A percentile compares a stretch with the other conserved stretches of the same genome.
Evolutionary conservation across 2,329 filamentous ascomycete genomes (phyloP).

Genomic region (Ascochyta viciae-villosae): DNA sequence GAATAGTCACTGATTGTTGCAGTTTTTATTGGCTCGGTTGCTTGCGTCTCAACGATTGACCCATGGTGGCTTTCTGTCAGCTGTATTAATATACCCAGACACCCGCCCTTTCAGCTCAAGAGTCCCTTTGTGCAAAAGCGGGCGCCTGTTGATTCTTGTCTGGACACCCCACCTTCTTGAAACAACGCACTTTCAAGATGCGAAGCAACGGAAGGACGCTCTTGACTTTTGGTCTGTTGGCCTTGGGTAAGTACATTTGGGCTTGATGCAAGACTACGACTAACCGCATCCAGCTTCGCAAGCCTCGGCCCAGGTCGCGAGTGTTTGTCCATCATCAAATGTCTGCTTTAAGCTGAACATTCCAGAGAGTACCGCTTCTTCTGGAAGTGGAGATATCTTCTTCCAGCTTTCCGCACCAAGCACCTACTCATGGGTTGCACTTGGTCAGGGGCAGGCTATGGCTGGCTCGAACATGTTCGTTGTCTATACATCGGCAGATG

Average conservation of each 20-base stretch:
- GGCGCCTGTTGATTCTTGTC: not conserved
- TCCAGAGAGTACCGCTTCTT: slow-evolving; percentile 59
- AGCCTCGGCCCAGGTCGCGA: slow-evolving; percentile 42
- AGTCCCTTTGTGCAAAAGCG: not conserved
- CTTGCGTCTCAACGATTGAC: slow-evolving; percentile 7
- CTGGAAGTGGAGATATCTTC: slow-evolving; percentile 62
- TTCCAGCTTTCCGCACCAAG: slow-evolving; percentile 64
- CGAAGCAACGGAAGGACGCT: slow-evolving; percentile 18
- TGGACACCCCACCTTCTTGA: not conserved
- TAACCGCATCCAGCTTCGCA: slow-evolving; percentile 34
- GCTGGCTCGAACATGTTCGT: slow-evolving; percentile 65
- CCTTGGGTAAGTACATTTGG: slow-evolving; percentile 31
- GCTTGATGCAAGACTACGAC: not conserved
- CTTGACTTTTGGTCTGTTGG: slow-evolving; percentile 31
- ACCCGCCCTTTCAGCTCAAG: slow-evolving; percentile 10
- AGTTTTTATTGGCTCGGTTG: slow-evolving; percentile 11
- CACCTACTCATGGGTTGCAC: slow-evolving; percentile 60
- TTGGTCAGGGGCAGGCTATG: slow-evolving; percentile 65
- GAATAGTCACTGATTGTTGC: not conserved
- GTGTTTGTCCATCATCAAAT: slow-evolving; percentile 34
- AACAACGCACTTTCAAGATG: slow-evolving; percentile 17
- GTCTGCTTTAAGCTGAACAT: slow-evolving; percentile 63
- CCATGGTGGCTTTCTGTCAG: slow-evolving; percentile 8
- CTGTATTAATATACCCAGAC: slow-evolving; percentile 15
- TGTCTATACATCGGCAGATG: slow-evolving; percentile 60